Evolutionary conservation across 2,329 filamentous ascomycete species (phyloP), one percentile per base, ranked within the genome.

Genomic region (Graphilbum fragrans): DNA sequence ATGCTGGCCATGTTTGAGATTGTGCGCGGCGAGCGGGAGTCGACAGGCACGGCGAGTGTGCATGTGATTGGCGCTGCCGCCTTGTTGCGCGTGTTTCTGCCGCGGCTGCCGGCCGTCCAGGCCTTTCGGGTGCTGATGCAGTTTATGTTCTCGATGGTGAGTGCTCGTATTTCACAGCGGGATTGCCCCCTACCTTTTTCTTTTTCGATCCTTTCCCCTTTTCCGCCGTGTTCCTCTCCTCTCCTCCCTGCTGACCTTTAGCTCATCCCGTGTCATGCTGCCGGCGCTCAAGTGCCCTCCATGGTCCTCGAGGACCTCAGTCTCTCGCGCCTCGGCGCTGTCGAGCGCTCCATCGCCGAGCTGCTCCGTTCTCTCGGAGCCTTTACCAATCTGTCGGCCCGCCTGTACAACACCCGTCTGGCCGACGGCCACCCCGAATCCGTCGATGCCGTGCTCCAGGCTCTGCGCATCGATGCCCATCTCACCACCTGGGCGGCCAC

Each of bases 1-100:
- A 64, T 74, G 49, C 65, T 80, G 47, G 73, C 74, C 37, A 63
- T 78, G 54, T 80, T 75, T 46, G 75, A 80, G 64, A 74, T 66
- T 10, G 66, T 68, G n/a, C 67, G 64, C 44, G 65, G 69, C 29
- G 63, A 63, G 3, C 60, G 63, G 29, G 54, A 65, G 41, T 63
- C 66, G 20, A 63, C 70, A 18, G 58, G 65, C 16, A 65, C 66
- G 18, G 77, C 74, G 47, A 69, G 67, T 40, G 69, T 68, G 6
- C 77, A 81, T 52, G 67, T 79, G 36, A 63, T 70, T 49, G 77
- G 77, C 1, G 75, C 74, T 2, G 64, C 72, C 35, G 73, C 76
- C 11, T 56, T 81, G n/a, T 58, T 79, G 17, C 66, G 67, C 43
- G 63, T 58, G 35, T 63, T 64, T 43, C 51, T 66, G 5, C 66